Base-by-base conservation (phyloP, 78 protist species). In the Pelomyxa schiedti region DNA sequence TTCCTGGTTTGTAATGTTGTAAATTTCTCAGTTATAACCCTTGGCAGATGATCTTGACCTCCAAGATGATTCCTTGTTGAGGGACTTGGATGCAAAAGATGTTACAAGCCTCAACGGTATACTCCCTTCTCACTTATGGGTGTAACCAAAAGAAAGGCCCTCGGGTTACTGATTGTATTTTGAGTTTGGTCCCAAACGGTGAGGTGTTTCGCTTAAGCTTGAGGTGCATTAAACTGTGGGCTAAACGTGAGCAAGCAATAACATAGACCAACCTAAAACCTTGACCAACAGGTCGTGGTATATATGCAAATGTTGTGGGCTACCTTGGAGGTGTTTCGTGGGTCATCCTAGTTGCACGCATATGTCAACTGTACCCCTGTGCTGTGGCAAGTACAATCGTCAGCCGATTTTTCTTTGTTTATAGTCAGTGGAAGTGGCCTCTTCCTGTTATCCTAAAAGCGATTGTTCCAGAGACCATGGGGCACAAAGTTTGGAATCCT, bases 261-360 rank as follows among this genome's bases (percentile, higher is more conserved):
- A n/a, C n/a, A n/a, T n/a, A n/a, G n/a, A n/a, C n/a, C n/a, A n/a
- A n/a, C n/a, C n/a, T n/a, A n/a, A n/a, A n/a, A n/a, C n/a, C n/a
- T n/a, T n/a, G n/a, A n/a, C 4, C 38, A 38, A 6, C 36, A 89
- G 84, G 41, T 75, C 76, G 97, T 41, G 97, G 94, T 7, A 43
- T 94, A 29, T 95, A 95, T 79, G 53, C 91, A 16, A 94, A 94
- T 74, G 82, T 72, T 16, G 37, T 91, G 63, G 98, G 98, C 22
- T 97, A 75, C 47, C 77, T 94, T 7, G 97, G 98, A 9, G 99
- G 99, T 65, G 66, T 97, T 42, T 76, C 95, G 1, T 94, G 93
- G 93, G 98, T 98, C 16, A 42, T 97, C 0, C 42, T 96, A 8
- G 82, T 87, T 8, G 98, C 99, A 9, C 69, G 92, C 40, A 80